Evolutionary conservation across 2,329 filamentous ascomycete species (phyloP), one percentile per base, ranked within the genome.

Genomic region (Pseudofabraea citricarpa): DNA sequence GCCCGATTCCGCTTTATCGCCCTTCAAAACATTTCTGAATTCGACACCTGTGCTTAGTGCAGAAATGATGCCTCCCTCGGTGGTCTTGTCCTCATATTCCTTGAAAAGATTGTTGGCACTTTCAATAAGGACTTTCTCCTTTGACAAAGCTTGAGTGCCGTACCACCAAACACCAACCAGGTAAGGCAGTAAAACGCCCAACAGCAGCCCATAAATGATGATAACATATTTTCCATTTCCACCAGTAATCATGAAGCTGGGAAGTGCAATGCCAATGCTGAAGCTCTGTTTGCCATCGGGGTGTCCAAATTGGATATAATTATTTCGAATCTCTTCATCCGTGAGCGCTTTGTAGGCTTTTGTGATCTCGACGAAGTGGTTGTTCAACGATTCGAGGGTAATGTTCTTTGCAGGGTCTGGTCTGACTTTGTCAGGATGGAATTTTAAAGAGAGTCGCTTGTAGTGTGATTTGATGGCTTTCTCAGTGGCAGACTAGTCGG

Each of bases 91-190:
- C 52, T 87, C 82, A 68, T 94, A 98, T 60, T 95, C 89, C 56
- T 83, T 85, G 77, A 98, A 97, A 46, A 98, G 78, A 53, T 89
- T 90, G 65, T 94, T 94, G 55, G 94, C 90, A 65, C 87, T 96
- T 62, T 93, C 88, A 62, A 96, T 85, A 43, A 95, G 74, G 20
- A 97, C 86, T 55, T 88, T 89, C 66, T 98, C 94, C 69, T 91
- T 94, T 27, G 93, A 97, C 66, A 87, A 81, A 57, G 84, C 81
- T 66, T 95, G 91, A 24, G 89, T 94, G 48, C 94, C 93, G 63
- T 98, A 98, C 93, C 93, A 98, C 93, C 93, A 98, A 46, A 86
- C 90, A 37, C 93, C 93, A 44, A 98, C 91, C 37, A 93, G 73
- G 64, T 94, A 98, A 3, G 93, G 93, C 41, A 98, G 73, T 47